Base-by-base conservation (phyloP, 2,329 filamentous ascomycete genomes). In the Diaporthe vexans region DNA sequence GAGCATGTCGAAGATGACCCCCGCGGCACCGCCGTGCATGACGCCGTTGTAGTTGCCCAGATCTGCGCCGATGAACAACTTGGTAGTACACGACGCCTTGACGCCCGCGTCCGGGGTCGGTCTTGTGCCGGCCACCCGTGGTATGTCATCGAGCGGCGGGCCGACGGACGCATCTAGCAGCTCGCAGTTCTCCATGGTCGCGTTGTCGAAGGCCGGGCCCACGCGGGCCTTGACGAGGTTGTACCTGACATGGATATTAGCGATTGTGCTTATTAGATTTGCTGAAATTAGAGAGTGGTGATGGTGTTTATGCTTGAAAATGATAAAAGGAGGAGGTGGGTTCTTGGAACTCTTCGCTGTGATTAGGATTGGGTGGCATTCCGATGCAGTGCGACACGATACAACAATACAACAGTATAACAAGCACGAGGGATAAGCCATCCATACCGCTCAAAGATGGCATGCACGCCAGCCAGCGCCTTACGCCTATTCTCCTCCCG, bases 1-100 rank as follows among this genome's bases (percentile, higher is more conserved):
- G 72, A 85, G 84, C 80, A 90, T 87, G 77, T 91, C 90, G 74
- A 89, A 89, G 57, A 90, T 87, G 7, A 88, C 81, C 0, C 87
- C 85, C 2, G 87, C 87, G 3, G 87, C 88, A 9, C 88, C 88
- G 26, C 88, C 88, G 77, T 90, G 88, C 76, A 90, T 83, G 43
- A 85, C 86, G 1, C 83, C 83, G 43, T 83, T 82, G 58, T 83
- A 78, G 78, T 90, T 90, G 75, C 84, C 84, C 70, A 89, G 85
- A 61, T 80, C 79, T 15, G 78, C 77, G 13, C 85, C 82, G 21
- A 89, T 85, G 4, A 77, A 80, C 75, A 90, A 83, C 29, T 82
- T 83, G 78, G 85, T 88, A 6, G 83, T 82, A 2, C 81, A 82
- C 0, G 81, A 82, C 13, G 84, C 80, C 21, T 75, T n/a, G 26